phyloP scores from a whole-genome alignment of 768 basidiomycete genomes.

The Cystoderma amianthinum region DNA sequence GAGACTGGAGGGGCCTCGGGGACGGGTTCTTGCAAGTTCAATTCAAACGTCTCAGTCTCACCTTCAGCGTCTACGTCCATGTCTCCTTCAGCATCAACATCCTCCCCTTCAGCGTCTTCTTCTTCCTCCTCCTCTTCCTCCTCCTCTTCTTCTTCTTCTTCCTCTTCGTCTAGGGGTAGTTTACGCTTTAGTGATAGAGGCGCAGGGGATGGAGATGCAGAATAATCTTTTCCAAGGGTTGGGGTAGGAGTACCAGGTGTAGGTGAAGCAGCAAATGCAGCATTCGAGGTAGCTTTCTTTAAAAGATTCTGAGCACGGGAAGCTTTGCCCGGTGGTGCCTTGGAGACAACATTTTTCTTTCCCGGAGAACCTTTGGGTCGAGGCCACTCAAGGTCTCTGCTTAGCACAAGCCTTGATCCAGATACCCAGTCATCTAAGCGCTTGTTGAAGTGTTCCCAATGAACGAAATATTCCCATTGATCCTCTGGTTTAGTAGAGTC shows the following conservation, averaged over 20 bases:
- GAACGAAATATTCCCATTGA: slow-evolving; percentile 92
- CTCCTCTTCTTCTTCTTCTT: slow-evolving; percentile 59
- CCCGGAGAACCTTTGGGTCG: slow-evolving; percentile 67
- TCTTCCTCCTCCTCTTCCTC: slow-evolving; percentile 62
- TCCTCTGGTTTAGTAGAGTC: slow-evolving; percentile 54
- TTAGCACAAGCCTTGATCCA: slow-evolving; percentile 78
- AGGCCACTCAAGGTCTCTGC: slow-evolving; percentile 91
- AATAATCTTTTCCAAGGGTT: slow-evolving; percentile 28
- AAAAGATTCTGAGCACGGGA: slow-evolving; percentile 53
- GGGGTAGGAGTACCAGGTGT: slow-evolving; percentile 56
- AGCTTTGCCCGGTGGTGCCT: slow-evolving; percentile 59
- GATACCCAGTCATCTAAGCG: slow-evolving; percentile 97
- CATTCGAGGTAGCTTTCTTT: slow-evolving; percentile 66
- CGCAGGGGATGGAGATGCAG: slow-evolving; percentile 50
- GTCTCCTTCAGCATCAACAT: slow-evolving; percentile 62
- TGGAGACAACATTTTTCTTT: slow-evolving; percentile 46
- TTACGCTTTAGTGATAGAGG: slow-evolving; percentile 62
- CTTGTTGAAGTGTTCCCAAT: slow-evolving; percentile 99
- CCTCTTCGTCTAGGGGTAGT: slow-evolving; percentile 56
- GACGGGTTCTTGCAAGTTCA: slow-evolving; percentile 45
- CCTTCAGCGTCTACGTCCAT: slow-evolving; percentile 73
- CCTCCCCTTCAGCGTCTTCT: slow-evolving; percentile 49
- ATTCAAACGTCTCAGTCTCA: slow-evolving; percentile 64
- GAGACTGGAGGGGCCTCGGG: slow-evolving; percentile 46
- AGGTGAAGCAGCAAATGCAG: slow-evolving; percentile 50